A percentile compares a stretch with the other conserved stretches of the same genome.
Evolutionary conservation across 306 rosid species (phyloP).

Genomic region (Pyrus betulifolia): DNA sequence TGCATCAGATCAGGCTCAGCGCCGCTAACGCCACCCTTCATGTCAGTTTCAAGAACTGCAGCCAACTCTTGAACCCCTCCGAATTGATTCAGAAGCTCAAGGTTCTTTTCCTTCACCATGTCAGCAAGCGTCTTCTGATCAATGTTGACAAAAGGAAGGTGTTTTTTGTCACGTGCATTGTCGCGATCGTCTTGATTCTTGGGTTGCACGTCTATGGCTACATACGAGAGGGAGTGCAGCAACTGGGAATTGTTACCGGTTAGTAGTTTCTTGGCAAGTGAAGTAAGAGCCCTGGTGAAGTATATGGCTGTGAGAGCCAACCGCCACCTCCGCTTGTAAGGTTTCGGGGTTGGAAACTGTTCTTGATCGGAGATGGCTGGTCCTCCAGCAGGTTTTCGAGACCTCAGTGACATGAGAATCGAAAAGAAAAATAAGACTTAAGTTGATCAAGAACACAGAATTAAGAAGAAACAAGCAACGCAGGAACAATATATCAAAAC

Average conservation of each 20-base stretch:
- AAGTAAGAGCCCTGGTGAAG: neutral
- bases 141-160: neutral
- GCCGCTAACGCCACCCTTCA: conserved; percentile 13
- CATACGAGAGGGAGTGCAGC: neutral
- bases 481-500: neutral
- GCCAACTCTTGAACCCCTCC: conserved; percentile 39
- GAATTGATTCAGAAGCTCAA: neutral
- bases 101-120: conserved; percentile 33
- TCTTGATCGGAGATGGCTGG: neutral
- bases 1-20: neutral
- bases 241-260: neutral
- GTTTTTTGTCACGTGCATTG: neutral
- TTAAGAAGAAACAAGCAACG: neutral
- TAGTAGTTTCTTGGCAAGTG: neutral
- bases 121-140: neutral
- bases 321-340: neutral
- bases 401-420: neutral
- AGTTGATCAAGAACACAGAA: neutral
- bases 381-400: neutral
- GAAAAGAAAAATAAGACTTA: neutral
- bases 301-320: neutral
- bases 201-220: neutral
- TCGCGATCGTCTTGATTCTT: neutral
- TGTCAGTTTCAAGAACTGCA: conserved; percentile 13
- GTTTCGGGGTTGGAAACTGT: neutral